Evolutionary conservation across 2,329 filamentous ascomycete species (phyloP).

Genomic region (Aureobasidium vineae): DNA sequence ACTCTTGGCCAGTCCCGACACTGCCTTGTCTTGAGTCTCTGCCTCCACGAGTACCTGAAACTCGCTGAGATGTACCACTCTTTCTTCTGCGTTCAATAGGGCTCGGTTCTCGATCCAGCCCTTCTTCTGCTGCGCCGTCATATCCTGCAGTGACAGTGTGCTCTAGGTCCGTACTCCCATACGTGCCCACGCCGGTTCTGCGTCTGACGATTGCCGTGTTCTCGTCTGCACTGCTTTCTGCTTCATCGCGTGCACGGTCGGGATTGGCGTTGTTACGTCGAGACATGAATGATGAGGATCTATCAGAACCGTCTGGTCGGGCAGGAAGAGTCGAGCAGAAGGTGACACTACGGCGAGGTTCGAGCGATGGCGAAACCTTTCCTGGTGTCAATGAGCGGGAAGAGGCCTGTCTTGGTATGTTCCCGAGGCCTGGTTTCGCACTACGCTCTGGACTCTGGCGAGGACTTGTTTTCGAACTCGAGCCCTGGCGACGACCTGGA

Average conservation of each 20-base stretch:
- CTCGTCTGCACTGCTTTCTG: slow-evolving; percentile 43
- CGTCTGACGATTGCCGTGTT: slow-evolving; percentile 44
- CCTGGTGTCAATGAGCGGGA: not conserved
- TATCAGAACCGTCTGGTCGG: slow-evolving; percentile 28
- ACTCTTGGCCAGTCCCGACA: not conserved
- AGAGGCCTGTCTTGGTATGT: slow-evolving; percentile 12
- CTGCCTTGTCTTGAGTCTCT: slow-evolving; percentile 18
- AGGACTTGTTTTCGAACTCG: slow-evolving; percentile 12
- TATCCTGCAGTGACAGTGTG: slow-evolving; percentile 27
- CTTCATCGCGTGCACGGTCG: slow-evolving; percentile 29
- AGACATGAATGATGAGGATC: slow-evolving; percentile 23
- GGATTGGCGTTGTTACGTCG: slow-evolving; percentile 15
- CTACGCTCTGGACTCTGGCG: slow-evolving; percentile 10
- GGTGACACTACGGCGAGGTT: slow-evolving; percentile 30
- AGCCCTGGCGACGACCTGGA: not conserved
- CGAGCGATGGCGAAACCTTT: slow-evolving; percentile 6
- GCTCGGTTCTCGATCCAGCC: slow-evolving; percentile 20
- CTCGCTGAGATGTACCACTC: slow-evolving; percentile 1
- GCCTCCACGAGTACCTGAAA: not conserved
- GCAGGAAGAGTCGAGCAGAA: slow-evolving; percentile 31
- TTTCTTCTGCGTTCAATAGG: slow-evolving; percentile 20
- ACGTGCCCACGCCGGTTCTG: slow-evolving; percentile 26
- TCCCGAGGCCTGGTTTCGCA: not conserved
- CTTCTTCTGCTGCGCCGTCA: slow-evolving; percentile 31
- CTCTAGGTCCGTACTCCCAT: slow-evolving; percentile 12